phyloP scores from a whole-genome alignment of 495 filamentous ascomycete species.

The Xylaria scruposa region DNA sequence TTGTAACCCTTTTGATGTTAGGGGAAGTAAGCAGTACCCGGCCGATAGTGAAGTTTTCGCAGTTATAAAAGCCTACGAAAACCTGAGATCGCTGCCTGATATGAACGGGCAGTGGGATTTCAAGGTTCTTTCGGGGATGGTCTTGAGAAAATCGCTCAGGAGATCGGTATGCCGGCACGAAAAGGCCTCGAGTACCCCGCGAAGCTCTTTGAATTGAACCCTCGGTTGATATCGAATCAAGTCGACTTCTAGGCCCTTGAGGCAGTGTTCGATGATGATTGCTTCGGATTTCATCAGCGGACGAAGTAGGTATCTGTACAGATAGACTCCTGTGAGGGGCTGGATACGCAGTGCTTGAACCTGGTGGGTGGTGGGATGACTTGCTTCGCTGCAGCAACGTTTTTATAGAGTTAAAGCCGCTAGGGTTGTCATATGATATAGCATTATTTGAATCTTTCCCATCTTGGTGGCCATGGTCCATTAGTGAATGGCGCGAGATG shows the following conservation, averaged over 20 bases:
- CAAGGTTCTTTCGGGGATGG: too few relatives aligned
- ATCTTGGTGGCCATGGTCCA: not conserved
- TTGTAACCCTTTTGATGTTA: not conserved
- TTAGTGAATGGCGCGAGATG: not conserved
- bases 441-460: not conserved
- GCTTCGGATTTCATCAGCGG: too few relatives aligned
- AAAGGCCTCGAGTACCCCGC: too few relatives aligned
- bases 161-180: too few relatives aligned
- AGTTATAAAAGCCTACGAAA: slow-evolving; percentile 11
- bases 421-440: not conserved
- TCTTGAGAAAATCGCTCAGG: too few relatives aligned
- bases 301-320: too few relatives aligned
- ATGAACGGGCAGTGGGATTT: not conserved
- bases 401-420: not conserved
- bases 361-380: not conserved
- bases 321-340: too few relatives aligned
- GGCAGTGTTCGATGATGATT: too few relatives aligned
- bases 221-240: too few relatives aligned
- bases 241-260: too few relatives aligned
- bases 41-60: slow-evolving; percentile 4
- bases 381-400: not conserved
- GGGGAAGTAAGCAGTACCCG: not conserved
- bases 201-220: too few relatives aligned
- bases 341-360: not conserved
- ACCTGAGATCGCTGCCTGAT: not conserved